A percentile compares a stretch with the other conserved stretches of the same genome.
phyloP scores from a whole-genome alignment of 2,329 filamentous ascomycete species.

The Gnomoniopsis sp. region DNA sequence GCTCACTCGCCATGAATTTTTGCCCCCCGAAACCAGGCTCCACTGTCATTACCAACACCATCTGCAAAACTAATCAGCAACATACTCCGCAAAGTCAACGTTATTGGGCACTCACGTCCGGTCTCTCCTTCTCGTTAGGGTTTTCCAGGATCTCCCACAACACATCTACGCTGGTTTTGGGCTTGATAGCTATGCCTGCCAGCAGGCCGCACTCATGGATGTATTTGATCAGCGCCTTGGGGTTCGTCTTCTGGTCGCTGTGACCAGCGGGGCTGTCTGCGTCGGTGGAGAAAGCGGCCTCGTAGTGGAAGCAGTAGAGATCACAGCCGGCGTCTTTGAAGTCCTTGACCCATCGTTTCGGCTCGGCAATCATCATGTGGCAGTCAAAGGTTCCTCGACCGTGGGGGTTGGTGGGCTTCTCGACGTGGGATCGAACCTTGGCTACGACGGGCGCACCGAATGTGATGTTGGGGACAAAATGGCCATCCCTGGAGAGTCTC shows the following conservation, averaged over 20 bases:
- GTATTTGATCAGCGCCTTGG: constrained; percentile 80
- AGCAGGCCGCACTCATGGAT: constrained; percentile 87
- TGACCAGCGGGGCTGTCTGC: constrained; percentile 73
- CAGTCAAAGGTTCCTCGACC: constrained; percentile 96
- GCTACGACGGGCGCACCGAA: constrained; percentile 94
- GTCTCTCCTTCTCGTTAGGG: constrained; percentile 67
- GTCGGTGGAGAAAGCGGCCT: constrained; percentile 85
- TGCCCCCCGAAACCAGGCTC: constrained; percentile 96
- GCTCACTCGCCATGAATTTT: constrained; percentile 95
- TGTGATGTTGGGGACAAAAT: constrained; percentile 98
- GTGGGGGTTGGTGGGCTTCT: constrained; percentile 63
- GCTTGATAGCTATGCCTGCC: constrained; percentile 94
- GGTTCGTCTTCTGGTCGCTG: constrained; percentile 71
- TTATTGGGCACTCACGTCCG: constrained; percentile 68
- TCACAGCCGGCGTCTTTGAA: constrained; percentile 94
- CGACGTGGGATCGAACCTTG: constrained; percentile 85
- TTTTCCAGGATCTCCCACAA: constrained; percentile 85
- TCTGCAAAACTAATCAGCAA: constrained; percentile 49
- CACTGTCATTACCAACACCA: constrained; percentile 98
- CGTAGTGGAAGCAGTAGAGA: constrained; percentile 99
- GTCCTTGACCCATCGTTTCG: constrained; percentile 96
- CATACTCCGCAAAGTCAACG: background rate
- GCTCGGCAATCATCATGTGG: constrained; percentile 99
- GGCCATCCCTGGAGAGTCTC: constrained; percentile 71
- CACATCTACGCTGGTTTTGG: constrained; percentile 84